Evolutionary conservation across 2,329 filamentous ascomycete species (phyloP), one percentile per base, ranked within the genome.

Genomic region (Aspergillus aculeatinus): DNA sequence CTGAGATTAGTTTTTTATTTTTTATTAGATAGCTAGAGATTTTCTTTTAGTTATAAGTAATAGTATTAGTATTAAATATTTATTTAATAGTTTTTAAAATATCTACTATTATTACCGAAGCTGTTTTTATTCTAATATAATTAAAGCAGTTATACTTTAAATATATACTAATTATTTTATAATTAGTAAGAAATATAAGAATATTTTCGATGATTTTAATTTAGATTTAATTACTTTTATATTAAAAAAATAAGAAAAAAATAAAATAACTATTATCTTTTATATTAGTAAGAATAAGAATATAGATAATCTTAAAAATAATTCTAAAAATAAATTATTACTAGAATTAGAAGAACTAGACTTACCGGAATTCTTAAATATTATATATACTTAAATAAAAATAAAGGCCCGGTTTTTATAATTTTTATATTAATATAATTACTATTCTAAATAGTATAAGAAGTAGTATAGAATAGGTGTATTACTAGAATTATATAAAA

Each of bases 121-220:
- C n/a, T n/a, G n/a, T n/a, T n/a, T n/a, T n/a, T n/a, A n/a, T n/a
- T n/a, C 14, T 35, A 23, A 54, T 39, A 54, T 39, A 35, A 42
- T 54, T 54, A 42, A 54, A 39, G 2, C 5, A 54, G 1, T 42
- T 3, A 42, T 54, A 54, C 14, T 48, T 27, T 44, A 54, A 16
- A 54, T 54, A 54, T 54, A 54, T 27, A 54, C 31, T 54, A 42
- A 54, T 54, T 39, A 39, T 39, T 44, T 27, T 44, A 54, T 1
- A 5, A 54, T 54, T 7, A 54, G 25, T 54, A 44, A 54, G 16
- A 44, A 44, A 25, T 54, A 54, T 16, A 1, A 54, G 21, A 25
- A 44, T 54, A 54, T 54, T 19, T 16, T 44, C 23, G 25, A 54
- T 54, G 44, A 54, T 54, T 23, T 19, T 48, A 48, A 54, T n/a